Base-by-base conservation (phyloP, 495 filamentous ascomycete genomes). In the Aspergillus asperescens region DNA sequence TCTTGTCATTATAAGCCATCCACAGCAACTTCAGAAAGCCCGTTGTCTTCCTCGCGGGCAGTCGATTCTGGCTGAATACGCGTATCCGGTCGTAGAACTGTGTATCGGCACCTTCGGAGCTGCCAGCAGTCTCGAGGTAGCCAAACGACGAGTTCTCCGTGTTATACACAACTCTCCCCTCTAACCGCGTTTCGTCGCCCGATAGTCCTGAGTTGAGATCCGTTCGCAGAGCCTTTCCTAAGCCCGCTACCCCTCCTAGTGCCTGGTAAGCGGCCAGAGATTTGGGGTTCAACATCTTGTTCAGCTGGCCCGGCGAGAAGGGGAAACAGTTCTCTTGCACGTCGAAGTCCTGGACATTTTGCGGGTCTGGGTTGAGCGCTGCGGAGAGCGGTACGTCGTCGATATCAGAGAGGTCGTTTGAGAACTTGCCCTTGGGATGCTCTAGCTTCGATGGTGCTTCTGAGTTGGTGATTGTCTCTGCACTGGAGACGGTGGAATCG, bases 1-100 rank as follows among this genome's bases (percentile, higher is more conserved):
- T 86, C 54, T 89, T 89, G 69, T 94, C 89, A 60, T 92, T 89
- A 63, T 89, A 90, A 7, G 88, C 88, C 61, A 85, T 83, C 88
- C 88, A 94, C 62, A 91, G 84, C 28, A 92, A 58, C 58, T 83
- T 77, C 54, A 86, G 74, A 47, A 94, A 77, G 37, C 72, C 82
- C 51, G 88, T 86, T 24, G 84, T 80, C 59, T 90, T 86, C 63
- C 87, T 85, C 48, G 76, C 79, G 0, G 89, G 89, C 18, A 94
- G 63, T 45, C 81, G 67, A 58, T 94, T 94, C 63, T 89, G 81
- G 44, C 76, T 77, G 67, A 79, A 94, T 16, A 91, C 73, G 28
- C 85, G 78, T 60, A 85, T 83, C 50, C 89, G 76, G 56, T 88
- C 84, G 7, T 77, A 68, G 48, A 84, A 89, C 13, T 62, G 64